Conservation (phyloP, 2,329 filamentous ascomycete species). For the Cercospora sojina region DNA sequence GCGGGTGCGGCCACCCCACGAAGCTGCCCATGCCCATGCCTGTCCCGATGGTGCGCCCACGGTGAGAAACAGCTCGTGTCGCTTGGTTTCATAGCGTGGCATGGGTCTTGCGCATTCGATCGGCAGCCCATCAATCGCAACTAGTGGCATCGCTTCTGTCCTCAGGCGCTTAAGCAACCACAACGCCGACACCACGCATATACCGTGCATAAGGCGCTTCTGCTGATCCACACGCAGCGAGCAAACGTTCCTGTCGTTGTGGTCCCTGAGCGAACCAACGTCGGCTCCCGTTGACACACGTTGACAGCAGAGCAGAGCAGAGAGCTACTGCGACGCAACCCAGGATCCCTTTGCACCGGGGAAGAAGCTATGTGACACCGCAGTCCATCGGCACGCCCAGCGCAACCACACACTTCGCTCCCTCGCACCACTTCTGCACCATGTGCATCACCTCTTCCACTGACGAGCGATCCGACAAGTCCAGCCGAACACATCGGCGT, state of each 20-base stretch:
- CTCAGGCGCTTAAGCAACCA: slow-evolving; percentile 3
- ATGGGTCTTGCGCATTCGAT: neutral
- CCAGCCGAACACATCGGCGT: neutral
- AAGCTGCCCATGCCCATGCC: neutral
- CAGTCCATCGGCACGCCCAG: neutral
- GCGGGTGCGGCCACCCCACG: neutral
- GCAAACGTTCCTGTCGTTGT: neutral
- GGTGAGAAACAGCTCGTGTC: neutral
- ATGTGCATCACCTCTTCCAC: neutral
- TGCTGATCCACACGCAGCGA: neutral
- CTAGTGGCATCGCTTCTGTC: neutral
- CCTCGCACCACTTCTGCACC: neutral
- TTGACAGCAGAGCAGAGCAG: neutral
- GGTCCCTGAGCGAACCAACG: neutral
- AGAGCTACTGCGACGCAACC: neutral
- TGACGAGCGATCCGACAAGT: neutral
- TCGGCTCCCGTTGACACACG: neutral
- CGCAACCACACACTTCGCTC: neutral
- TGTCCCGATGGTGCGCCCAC: neutral
- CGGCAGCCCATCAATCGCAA: neutral
- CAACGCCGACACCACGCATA: neutral
- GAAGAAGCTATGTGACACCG: neutral
- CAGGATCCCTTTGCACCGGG: neutral
- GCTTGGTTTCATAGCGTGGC: neutral
- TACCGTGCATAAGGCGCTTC: neutral